Conservation (phyloP, 2,329 filamentous ascomycete genomes). For the Pseudogymnoascus sp. region DNA sequence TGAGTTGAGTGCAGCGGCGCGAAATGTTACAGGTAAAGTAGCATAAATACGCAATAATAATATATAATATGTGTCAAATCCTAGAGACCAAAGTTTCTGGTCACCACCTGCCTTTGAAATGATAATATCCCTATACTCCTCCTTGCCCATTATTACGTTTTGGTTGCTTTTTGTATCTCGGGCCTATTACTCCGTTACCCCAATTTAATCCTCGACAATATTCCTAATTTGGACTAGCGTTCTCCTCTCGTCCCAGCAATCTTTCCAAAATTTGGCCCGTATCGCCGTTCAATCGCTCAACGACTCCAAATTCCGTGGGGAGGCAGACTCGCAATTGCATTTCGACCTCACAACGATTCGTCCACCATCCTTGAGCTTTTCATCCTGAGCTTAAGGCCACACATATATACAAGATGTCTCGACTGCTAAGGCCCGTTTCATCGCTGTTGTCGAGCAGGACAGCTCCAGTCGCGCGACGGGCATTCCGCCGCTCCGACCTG, state of each 20-base stretch:
- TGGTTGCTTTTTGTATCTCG: not conserved
- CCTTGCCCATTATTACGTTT: not conserved
- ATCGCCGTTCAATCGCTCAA: constrained; percentile 9
- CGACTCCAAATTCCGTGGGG: constrained; percentile 8
- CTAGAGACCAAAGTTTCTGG: not conserved
- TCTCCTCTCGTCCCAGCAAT: constrained; percentile 7
- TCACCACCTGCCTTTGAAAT: not conserved
- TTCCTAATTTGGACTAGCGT: constrained; percentile 1
- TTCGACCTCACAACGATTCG: constrained; percentile 7
- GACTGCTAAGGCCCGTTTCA: constrained; percentile 55
- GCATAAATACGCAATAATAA: constrained; percentile 6
- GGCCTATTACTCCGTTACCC: constrained; percentile 3
- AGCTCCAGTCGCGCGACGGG: constrained; percentile 41
- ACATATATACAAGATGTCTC: constrained; percentile 30
- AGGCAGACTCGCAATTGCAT: constrained; percentile 8
- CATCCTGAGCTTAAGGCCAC: not conserved
- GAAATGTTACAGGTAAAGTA: not conserved
- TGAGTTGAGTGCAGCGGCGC: not conserved
- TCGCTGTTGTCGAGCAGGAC: constrained; percentile 50
- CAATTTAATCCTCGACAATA: constrained; percentile 8
- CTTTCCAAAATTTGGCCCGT: constrained; percentile 6
- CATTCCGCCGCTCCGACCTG: constrained; percentile 38
- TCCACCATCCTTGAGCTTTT: not conserved
- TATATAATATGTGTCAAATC: constrained; percentile 5
- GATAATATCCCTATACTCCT: not conserved